Conservation (phyloP, 2,329 filamentous ascomycete species). For the Aureobasidium pullulans region DNA sequence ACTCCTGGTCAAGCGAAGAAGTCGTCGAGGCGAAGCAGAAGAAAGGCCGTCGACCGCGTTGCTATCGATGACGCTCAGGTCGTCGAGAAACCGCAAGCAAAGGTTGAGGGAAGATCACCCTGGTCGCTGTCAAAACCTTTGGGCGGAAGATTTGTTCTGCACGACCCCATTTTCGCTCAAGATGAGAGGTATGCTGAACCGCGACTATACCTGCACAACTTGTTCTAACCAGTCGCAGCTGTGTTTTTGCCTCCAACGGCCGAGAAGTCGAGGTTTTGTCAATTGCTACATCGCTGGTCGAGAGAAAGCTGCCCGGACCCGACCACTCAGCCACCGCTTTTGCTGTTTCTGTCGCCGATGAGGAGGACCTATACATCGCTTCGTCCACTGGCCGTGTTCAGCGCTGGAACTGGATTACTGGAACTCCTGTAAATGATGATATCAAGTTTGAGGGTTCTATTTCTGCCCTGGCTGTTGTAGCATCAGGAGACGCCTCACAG, state of each 20-base stretch:
- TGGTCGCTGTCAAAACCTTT: slow-evolving; percentile 45
- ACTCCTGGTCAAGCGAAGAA: background rate
- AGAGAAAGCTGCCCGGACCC: slow-evolving; percentile 59
- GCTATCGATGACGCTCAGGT: slow-evolving; percentile 4
- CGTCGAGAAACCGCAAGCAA: background rate
- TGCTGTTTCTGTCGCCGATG: slow-evolving; percentile 43
- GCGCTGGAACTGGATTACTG: slow-evolving; percentile 52
- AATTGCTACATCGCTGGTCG: slow-evolving; percentile 69
- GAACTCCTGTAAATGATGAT: slow-evolving; percentile 21
- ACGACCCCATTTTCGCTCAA: slow-evolving; percentile 51
- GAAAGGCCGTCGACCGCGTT: slow-evolving; percentile 1
- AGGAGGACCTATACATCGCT: slow-evolving; percentile 47
- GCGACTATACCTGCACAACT: slow-evolving; percentile 13
- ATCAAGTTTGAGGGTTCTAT: slow-evolving; percentile 17
- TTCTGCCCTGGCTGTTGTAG: slow-evolving; percentile 17
- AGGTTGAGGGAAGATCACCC: slow-evolving; percentile 14
- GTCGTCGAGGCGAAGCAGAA: slow-evolving; percentile 4
- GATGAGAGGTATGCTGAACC: slow-evolving; percentile 48
- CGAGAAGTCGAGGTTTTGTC: slow-evolving; percentile 75
- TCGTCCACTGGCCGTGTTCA: slow-evolving; percentile 44
- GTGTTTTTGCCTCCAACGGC: slow-evolving; percentile 67
- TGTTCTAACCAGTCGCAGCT: slow-evolving; percentile 40
- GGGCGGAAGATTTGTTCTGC: slow-evolving; percentile 48
- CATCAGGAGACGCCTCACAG: slow-evolving; percentile 24
- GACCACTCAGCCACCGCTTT: slow-evolving; percentile 44